Evolutionary conservation across 257 asterid genomes (phyloP).

Genomic region (Verbascum thapsus): DNA sequence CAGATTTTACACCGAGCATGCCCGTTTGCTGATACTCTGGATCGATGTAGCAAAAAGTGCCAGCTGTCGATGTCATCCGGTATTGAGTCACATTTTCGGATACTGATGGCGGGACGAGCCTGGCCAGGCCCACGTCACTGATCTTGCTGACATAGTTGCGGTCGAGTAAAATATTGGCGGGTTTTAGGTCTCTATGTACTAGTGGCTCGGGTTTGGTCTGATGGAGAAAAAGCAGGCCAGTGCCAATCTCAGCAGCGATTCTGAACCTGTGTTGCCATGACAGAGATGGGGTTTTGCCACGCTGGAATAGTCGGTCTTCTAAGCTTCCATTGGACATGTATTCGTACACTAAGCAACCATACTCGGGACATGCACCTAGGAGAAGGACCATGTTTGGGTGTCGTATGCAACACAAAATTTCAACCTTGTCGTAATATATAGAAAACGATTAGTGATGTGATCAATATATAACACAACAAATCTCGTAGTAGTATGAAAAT

Average conservation of each 20-base stretch:
- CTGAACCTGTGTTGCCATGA: slow-evolving; percentile 86
- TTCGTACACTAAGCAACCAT: slow-evolving; percentile 91
- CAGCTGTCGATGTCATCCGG: slow-evolving; percentile 91
- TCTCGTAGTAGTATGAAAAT: no score
- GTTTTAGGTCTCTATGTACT: slow-evolving; percentile 89
- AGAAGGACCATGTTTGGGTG: slow-evolving; percentile 98
- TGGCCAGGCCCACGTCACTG: slow-evolving; percentile 87
- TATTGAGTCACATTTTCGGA: slow-evolving; percentile 87
- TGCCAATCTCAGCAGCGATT: slow-evolving; percentile 82
- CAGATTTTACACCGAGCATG: slow-evolving; percentile 96
- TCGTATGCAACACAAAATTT: slow-evolving; percentile 82
- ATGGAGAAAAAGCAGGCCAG: slow-evolving; percentile 88
- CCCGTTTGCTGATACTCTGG: slow-evolving; percentile 98
- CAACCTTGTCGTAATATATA: slow-evolving; percentile 51
- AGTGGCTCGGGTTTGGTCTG: slow-evolving; percentile 94
- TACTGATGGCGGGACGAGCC: slow-evolving; percentile 90
- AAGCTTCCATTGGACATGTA: slow-evolving; percentile 88
- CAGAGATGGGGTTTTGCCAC: slow-evolving; percentile 66
- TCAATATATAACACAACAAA: slow-evolving; percentile 9
- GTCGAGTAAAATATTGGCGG: slow-evolving; percentile 82
- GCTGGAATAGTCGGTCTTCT: slow-evolving; percentile 74
- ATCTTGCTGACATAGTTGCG: slow-evolving; percentile 86
- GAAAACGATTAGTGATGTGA: background rate
- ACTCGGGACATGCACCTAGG: slow-evolving; percentile 95
- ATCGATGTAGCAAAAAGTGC: slow-evolving; percentile 94